Percentiles rank a stretch among this genome's conserved stretches.
Evolutionary conservation across 1,284 basidiomycete genomes (phyloP).

Genomic region (Schizophyllum amplum): DNA sequence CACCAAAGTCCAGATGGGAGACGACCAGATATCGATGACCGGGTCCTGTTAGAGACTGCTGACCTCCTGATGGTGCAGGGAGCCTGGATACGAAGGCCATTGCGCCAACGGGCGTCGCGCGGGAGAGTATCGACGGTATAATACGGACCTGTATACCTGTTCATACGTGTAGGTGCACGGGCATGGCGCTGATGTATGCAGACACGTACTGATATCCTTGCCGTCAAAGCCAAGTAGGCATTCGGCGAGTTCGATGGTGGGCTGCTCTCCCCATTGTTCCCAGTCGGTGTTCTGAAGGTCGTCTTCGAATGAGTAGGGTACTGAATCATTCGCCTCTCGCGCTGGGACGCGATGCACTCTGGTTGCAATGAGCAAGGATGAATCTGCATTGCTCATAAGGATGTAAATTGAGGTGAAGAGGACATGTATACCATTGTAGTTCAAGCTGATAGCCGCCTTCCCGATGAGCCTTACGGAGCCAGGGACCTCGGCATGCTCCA

Average conservation of each 20-base stretch:
- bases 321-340: constrained; percentile 12
- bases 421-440: constrained; percentile 45
- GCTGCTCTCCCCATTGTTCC: constrained; percentile 57
- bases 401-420: not conserved
- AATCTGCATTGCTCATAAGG: constrained; percentile 31
- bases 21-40: constrained; percentile 33
- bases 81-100: constrained; percentile 14
- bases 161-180: no score
- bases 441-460: constrained; percentile 54
- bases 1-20: constrained; percentile 48
- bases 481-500: constrained; percentile 27
- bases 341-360: constrained; percentile 42
- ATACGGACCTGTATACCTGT: constrained; percentile 15
- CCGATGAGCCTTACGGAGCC: constrained; percentile 37
- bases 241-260: constrained; percentile 39
- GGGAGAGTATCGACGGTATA: constrained; percentile 22
- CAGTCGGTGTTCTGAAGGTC: constrained; percentile 37
- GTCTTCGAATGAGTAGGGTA: constrained; percentile 30
- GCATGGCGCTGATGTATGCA: no score
- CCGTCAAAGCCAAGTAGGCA: constrained; percentile 45
- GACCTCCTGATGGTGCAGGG: constrained; percentile 6
- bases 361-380: constrained; percentile 56
- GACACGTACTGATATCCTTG: constrained; percentile 4
- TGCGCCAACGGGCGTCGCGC: constrained; percentile 14
- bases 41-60: constrained; percentile 13